These are phyloP conservation scores for Sugiyamaella neomexicana DNA, from an alignment of 1,139 yeast species.

Conservation along the genomic window DNA sequence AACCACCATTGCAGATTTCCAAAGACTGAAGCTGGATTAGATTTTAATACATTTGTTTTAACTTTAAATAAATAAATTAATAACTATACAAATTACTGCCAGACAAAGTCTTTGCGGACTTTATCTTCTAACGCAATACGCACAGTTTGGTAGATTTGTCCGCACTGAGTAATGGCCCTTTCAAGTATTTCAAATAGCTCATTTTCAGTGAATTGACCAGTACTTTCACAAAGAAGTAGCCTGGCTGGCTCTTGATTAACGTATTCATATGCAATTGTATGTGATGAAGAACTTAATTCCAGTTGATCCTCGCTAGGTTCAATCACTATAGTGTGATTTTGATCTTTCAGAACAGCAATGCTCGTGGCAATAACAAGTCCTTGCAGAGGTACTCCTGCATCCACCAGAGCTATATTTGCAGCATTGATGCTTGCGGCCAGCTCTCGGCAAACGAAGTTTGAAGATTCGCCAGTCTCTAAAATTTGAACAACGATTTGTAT, in stretches of 20 bases:
- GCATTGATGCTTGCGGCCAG: conserved; percentile 73
- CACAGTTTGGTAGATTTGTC: conserved; percentile 46
- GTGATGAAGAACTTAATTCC: conserved; percentile 45
- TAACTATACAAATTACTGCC: conserved; percentile 43
- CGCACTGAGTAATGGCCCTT: conserved; percentile 50
- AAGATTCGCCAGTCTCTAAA: conserved; percentile 55
- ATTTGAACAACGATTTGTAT: conserved; percentile 87
- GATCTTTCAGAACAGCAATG: conserved; percentile 41
- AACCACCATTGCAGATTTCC: conserved; percentile 44
- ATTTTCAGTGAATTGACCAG: conserved; percentile 64
- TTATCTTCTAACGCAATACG: conserved; percentile 52
- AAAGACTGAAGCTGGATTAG: conserved; percentile 39
- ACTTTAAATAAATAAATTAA: conserved; percentile 1
- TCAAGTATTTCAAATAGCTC: conserved; percentile 48
- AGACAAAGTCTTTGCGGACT: conserved; percentile 55
- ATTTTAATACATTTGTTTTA: neutral
- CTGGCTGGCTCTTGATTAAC: conserved; percentile 53
- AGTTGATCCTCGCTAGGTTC: conserved; percentile 51
- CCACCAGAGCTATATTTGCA: conserved; percentile 67
- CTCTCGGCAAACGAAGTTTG: conserved; percentile 45
- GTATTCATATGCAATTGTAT: conserved; percentile 64
- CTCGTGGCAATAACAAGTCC: conserved; percentile 61
- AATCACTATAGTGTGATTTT: conserved; percentile 39
- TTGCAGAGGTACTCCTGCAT: conserved; percentile 72
- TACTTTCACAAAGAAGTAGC: conserved; percentile 66